phyloP scores from a whole-genome alignment of 352 stramenopile species.

The Phytophthora pseudosyringae region DNA sequence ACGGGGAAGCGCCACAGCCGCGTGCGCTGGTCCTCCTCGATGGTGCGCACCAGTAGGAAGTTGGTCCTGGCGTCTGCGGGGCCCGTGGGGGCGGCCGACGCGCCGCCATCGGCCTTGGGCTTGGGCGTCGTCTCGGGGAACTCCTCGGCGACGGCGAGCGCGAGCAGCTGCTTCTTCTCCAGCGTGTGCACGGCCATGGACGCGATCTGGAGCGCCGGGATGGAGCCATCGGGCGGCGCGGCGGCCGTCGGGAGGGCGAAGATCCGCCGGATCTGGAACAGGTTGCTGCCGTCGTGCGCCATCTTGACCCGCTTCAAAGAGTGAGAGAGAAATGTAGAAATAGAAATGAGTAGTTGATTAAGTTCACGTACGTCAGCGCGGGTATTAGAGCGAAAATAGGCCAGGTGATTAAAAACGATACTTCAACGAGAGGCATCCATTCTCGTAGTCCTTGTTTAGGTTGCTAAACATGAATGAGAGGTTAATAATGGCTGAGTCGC shows the following conservation, averaged over 20 bases:
- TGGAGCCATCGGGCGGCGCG: not conserved
- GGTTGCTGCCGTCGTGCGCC: constrained; percentile 50
- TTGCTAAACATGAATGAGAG: not conserved
- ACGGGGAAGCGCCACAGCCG: constrained; percentile 79
- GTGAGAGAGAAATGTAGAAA: not conserved
- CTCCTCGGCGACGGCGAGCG: constrained; percentile 54
- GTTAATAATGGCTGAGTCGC: not conserved
- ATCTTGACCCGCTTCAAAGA: constrained; percentile 21
- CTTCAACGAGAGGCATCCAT: not conserved
- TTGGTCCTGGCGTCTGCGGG: constrained; percentile 48
- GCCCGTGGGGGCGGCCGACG: not conserved
- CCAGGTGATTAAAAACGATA: not conserved
- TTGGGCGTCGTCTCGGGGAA: not conserved
- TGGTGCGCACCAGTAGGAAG: constrained; percentile 70
- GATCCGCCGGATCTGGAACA: constrained; percentile 83
- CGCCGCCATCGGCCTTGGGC: not conserved
- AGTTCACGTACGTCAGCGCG: constrained; percentile 23
- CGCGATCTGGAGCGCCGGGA: constrained; percentile 47
- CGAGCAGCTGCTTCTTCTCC: constrained; percentile 80
- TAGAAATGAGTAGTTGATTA: constrained; percentile 7
- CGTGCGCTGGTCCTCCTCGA: constrained; percentile 75
- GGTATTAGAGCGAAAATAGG: too few species aligned
- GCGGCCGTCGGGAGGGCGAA: constrained; percentile 40
- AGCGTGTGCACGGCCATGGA: constrained; percentile 73
- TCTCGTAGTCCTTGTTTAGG: not conserved